Conservation (phyloP, 352 stramenopile genomes). For the Phytophthora fragariaefolia region DNA sequence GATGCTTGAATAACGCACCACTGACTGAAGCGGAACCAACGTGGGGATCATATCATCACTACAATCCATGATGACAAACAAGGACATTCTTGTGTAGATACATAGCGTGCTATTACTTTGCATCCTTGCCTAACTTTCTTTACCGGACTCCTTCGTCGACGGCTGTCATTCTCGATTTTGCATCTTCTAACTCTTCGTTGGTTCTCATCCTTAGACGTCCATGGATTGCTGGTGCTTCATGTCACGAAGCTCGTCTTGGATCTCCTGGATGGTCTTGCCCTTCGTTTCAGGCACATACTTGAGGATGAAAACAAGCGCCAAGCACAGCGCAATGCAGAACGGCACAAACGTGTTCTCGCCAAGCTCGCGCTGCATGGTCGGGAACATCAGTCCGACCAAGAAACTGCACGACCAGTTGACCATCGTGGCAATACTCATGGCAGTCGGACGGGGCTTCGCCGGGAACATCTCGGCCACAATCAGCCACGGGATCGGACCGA, state of each 20-base stretch:
- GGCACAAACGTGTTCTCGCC: constrained; percentile 91
- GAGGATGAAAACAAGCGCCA: constrained; percentile 79
- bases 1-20: neutral
- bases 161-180: neutral
- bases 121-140: constrained; percentile 6
- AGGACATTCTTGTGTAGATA: no score
- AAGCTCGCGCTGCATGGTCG: constrained; percentile 87
- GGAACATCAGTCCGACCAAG: constrained; percentile 94
- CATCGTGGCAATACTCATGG: constrained; percentile 93
- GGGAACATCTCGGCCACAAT: constrained; percentile 98
- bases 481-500: constrained; percentile 95
- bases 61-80: no score
- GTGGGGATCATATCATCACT: no score
- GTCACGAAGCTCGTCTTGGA: constrained; percentile 59
- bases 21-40: no score
- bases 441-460: constrained; percentile 90
- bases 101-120: constrained; percentile 5
- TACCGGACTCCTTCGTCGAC: constrained; percentile 12
- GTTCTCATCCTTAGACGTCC: constrained; percentile 25
- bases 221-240: constrained; percentile 40
- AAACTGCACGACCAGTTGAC: constrained; percentile 97
- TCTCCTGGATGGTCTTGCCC: constrained; percentile 80
- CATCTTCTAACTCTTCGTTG: constrained; percentile 17
- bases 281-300: constrained; percentile 93
- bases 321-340: constrained; percentile 85